Conservation (phyloP, 805 yeast genomes). For the Isabelozyma heimii region DNA sequence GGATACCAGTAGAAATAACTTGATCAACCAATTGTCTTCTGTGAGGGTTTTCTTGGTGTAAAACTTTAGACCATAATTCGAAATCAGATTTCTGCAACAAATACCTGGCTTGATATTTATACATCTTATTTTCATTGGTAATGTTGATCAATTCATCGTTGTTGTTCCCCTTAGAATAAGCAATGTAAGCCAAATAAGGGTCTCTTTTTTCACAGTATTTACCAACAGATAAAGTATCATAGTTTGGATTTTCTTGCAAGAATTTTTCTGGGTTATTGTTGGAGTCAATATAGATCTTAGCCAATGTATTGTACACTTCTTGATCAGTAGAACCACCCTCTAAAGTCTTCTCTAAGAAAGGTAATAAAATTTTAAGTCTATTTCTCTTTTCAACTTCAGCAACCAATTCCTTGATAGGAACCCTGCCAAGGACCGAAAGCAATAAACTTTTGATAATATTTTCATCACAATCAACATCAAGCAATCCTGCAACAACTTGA, state of each 20-base stretch:
- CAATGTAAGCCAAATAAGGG: slow-evolving; percentile 96
- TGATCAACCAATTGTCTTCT: slow-evolving; percentile 92
- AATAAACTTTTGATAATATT: slow-evolving; percentile 75
- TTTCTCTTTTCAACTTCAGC: slow-evolving; percentile 96
- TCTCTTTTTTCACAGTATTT: slow-evolving; percentile 98
- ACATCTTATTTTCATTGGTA: slow-evolving; percentile 97
- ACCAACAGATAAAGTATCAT: slow-evolving; percentile 95
- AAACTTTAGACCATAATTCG: slow-evolving; percentile 76
- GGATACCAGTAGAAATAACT: slow-evolving; percentile 93
- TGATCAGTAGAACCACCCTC: slow-evolving; percentile 83
- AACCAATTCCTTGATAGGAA: slow-evolving; percentile 86
- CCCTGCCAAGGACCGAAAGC: slow-evolving; percentile 87
- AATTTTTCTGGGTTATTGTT: slow-evolving; percentile 97
- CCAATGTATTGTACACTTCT: slow-evolving; percentile 91
- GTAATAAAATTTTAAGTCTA: slow-evolving; percentile 84
- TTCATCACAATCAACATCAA: slow-evolving; percentile 98
- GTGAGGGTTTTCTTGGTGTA: slow-evolving; percentile 73
- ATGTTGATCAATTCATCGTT: slow-evolving; percentile 86
- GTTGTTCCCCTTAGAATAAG: slow-evolving; percentile 92
- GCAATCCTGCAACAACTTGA: slow-evolving; percentile 91
- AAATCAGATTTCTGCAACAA: slow-evolving; percentile 85
- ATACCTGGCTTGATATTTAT: slow-evolving; percentile 98
- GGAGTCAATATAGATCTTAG: slow-evolving; percentile 96
- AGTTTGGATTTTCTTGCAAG: slow-evolving; percentile 83
- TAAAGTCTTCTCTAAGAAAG: slow-evolving; percentile 87